phyloP scores from a whole-genome alignment of 768 basidiomycete genomes.

The Phlebiopsis gigantea region DNA sequence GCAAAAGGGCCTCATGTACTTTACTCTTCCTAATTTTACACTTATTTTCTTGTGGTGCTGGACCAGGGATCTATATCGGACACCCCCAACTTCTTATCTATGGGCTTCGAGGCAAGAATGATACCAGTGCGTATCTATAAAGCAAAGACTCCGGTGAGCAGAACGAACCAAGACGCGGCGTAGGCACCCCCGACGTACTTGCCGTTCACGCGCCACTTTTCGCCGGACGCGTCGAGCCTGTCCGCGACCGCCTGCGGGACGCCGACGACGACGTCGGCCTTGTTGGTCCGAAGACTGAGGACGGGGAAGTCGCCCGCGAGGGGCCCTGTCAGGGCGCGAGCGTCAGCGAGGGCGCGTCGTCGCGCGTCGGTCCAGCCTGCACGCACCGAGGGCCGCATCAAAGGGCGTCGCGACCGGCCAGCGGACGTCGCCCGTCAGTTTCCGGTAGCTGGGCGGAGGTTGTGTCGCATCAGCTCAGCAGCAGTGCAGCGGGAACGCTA shows the following conservation, averaged over 20 bases:
- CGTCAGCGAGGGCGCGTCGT: background rate
- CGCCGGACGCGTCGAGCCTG: conserved; percentile 54
- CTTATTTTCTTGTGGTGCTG: background rate
- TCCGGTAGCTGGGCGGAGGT: conserved; percentile 57
- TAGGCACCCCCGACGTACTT: conserved; percentile 40
- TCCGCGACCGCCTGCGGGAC: conserved; percentile 65
- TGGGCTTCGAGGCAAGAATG: conserved; percentile 17
- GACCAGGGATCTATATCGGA: background rate
- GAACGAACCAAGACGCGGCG: background rate
- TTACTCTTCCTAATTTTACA: no score
- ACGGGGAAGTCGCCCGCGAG: conserved; percentile 69
- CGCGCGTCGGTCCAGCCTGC: background rate
- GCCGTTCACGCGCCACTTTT: conserved; percentile 77
- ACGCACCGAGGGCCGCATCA: conserved; percentile 60
- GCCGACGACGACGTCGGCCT: conserved; percentile 92
- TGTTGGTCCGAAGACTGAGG: conserved; percentile 86
- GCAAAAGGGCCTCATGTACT: background rate
- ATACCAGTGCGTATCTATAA: conserved; percentile 22
- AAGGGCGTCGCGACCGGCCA: conserved; percentile 86
- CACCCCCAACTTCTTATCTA: background rate
- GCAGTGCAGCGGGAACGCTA: background rate
- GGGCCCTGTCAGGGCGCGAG: conserved; percentile 44
- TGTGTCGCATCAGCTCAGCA: background rate
- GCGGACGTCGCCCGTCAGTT: conserved; percentile 80
- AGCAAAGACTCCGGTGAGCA: background rate